Percentiles rank a stretch among this genome's conserved stretches.
These are phyloP conservation scores for Vitis labrusca DNA, from an alignment of 164 flowering plant species.

Conservation along the genomic window DNA sequence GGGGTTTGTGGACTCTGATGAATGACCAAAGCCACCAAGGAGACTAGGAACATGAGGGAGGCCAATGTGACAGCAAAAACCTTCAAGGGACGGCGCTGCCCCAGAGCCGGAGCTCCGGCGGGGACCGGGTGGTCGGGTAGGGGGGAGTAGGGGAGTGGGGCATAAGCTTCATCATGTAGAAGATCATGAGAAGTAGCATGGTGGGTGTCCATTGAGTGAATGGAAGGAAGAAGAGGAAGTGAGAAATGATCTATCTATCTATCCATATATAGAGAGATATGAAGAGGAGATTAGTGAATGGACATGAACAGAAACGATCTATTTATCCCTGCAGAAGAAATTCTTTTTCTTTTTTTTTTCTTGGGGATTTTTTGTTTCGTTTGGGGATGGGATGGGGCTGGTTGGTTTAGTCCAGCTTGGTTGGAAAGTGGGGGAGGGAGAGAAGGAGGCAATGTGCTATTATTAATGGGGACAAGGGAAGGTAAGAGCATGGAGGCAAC, in stretches of 20 bases:
- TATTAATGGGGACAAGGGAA: too few species aligned
- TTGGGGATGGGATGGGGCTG: too few species aligned
- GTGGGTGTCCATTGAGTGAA: not conserved
- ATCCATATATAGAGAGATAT: not conserved
- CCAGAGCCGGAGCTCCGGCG: conserved; percentile 6
- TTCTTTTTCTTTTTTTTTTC: too few species aligned
- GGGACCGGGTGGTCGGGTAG: conserved; percentile 23
- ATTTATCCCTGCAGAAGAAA: too few species aligned
- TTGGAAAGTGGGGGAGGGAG: too few species aligned
- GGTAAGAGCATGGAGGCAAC: too few species aligned
- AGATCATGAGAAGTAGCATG: conserved; percentile 1
- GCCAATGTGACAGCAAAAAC: conserved; percentile 11
- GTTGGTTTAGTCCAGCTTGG: too few species aligned
- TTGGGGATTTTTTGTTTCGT: too few species aligned
- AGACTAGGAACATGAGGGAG: conserved; percentile 27
- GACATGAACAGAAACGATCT: too few species aligned
- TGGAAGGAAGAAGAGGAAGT: too few species aligned
- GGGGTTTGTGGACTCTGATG: conserved; percentile 9
- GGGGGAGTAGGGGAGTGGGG: conserved; percentile 23
- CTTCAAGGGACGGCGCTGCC: conserved; percentile 16
- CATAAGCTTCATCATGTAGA: not conserved
- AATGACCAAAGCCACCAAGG: conserved; percentile 23
- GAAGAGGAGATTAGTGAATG: too few species aligned
- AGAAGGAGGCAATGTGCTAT: too few species aligned
- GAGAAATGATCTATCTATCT: not conserved